These are phyloP conservation scores for Phytophthora sansomeana DNA, from an alignment of 352 stramenopile species.

Conservation along the genomic window DNA sequence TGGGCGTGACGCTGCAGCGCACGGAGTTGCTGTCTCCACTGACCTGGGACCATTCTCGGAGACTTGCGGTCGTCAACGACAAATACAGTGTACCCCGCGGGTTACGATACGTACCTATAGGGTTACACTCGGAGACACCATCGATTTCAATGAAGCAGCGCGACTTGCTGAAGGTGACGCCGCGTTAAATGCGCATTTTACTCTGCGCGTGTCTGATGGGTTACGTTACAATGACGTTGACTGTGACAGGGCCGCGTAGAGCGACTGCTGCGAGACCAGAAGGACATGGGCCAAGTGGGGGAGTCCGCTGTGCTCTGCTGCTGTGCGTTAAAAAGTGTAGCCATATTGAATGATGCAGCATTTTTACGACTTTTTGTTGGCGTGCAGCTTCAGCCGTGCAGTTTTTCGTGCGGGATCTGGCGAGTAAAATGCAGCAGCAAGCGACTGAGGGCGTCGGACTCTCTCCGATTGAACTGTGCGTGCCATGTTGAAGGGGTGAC, in stretches of 20 bases:
- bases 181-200: background rate
- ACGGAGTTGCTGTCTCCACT: conserved; percentile 18
- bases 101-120: background rate
- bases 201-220: background rate
- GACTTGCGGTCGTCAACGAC: conserved; percentile 16
- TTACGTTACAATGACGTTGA: background rate
- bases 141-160: conserved; percentile 44
- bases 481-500: conserved; percentile 11
- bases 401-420: conserved; percentile 68
- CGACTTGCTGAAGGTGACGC: conserved; percentile 63
- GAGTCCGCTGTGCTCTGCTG: conserved; percentile 58
- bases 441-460: conserved; percentile 30
- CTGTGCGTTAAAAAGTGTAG: conserved; percentile 35
- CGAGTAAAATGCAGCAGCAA: conserved; percentile 48
- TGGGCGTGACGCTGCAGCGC: conserved; percentile 28
- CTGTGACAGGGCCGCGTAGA: conserved; percentile 61
- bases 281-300: conserved; percentile 77
- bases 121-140: conserved; percentile 2
- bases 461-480: conserved; percentile 73
- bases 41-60: conserved; percentile 15
- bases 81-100: background rate
- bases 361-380: background rate
- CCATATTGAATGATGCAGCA: background rate
- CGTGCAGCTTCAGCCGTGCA: conserved; percentile 59
- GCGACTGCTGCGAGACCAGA: conserved; percentile 67